Evolutionary conservation across 805 yeast genomes (phyloP), one percentile per base, ranked within the genome.

Genomic region (Zygosaccharomyces rouxii): DNA sequence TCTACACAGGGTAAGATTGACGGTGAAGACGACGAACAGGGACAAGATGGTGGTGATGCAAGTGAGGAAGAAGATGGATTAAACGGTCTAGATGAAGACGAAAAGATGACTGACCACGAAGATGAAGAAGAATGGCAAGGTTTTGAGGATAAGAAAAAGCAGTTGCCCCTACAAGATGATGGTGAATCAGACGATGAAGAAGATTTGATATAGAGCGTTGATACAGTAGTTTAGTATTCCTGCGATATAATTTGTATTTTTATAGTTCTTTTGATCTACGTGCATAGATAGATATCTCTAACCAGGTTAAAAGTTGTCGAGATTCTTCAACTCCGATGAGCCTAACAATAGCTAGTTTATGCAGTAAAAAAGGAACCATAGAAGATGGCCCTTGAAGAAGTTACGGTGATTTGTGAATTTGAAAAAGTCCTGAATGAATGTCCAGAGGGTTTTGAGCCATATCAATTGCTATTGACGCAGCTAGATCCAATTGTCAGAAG

Each of bases 121-220:
- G 76, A 70, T 22, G 74, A 69, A 33, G 76, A 68, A 38, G 71
- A 60, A 23, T 64, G 67, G 65, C 57, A 53, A 22, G 71, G 66
- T 14, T 64, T 62, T 47, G 63, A 56, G 19, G 63, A 62, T 21
- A 64, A 63, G 33, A 48, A 52, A 5, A 57, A 47, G 28, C 58
- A 54, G n/a, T 46, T 65, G 10, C 60, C 63, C 6, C 25, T 66
- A 19, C 41, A 49, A 29, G 58, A 50, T 18, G 58, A 56, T 7
- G 62, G 54, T 38, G 61, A 59, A 37, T 56, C 60, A 19, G 61
- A 59, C n/a, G 70, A 68, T 33, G 56, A 60, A 19, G 61, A 59
- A 25, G 35, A 19, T 16, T 40, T 59, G 18, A 47, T 57, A 40
- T 61, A 54, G 48, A 35, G 50, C 46, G 18, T 35, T 49, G 21